A percentile compares a stretch with the other conserved stretches of the same genome.
phyloP scores from a whole-genome alignment of 208 protist species.

The Wallacemonas sp. region DNA sequence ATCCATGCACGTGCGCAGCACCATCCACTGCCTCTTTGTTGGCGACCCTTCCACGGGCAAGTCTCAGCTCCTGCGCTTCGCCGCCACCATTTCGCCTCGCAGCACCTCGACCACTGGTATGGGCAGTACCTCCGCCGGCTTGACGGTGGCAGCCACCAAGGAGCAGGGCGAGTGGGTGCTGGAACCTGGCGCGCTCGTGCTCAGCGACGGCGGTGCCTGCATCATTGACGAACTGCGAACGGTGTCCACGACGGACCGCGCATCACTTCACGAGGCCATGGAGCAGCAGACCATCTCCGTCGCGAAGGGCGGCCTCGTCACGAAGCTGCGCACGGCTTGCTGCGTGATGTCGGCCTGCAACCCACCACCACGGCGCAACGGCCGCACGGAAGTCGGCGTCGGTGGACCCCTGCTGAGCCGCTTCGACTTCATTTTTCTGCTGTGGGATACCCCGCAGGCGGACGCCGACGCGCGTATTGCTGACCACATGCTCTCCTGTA shows the following conservation, averaged over 20 bases:
- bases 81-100: conserved; percentile 71
- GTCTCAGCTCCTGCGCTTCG: conserved; percentile 87
- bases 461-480: conserved; percentile 88
- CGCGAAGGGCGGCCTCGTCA: conserved; percentile 96
- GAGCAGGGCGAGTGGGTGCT: conserved; percentile 93
- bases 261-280: conserved; percentile 98
- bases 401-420: conserved; percentile 94
- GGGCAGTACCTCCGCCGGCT: conserved; percentile 89
- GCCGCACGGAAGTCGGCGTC: conserved; percentile 89
- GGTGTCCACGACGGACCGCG: conserved; percentile 93
- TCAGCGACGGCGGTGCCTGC: conserved; percentile 97
- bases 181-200: conserved; percentile 95
- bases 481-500: conserved; percentile 77
- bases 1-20: conserved; percentile 71
- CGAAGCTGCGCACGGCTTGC: conserved; percentile 93
- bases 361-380: conserved; percentile 66
- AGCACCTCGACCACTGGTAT: conserved; percentile 91
- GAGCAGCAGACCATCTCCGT: conserved; percentile 98
- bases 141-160: conserved; percentile 88
- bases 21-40: conserved; percentile 98
- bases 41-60: conserved; percentile 99
- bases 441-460: conserved; percentile 89
- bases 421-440: conserved; percentile 97
- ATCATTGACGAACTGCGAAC: conserved; percentile 98
- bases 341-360: conserved; percentile 97